phyloP scores from a whole-genome alignment of 306 rosid genomes.

The Vicia sativa region DNA sequence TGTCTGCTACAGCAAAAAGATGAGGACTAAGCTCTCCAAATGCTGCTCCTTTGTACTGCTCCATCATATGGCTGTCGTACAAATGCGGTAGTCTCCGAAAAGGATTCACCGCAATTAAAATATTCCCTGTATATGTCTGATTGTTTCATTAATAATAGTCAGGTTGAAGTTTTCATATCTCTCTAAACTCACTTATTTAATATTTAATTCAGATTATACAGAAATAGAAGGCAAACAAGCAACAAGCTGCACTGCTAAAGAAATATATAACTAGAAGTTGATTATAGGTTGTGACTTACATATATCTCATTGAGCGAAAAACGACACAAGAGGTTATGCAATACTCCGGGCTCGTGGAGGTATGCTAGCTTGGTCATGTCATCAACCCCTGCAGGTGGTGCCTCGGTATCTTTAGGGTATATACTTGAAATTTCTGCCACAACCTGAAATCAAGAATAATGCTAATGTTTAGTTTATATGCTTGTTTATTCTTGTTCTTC shows the following conservation, averaged over 20 bases:
- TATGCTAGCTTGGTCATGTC: constrained; percentile 92
- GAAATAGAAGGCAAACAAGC: too few species aligned
- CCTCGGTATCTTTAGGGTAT: constrained; percentile 89
- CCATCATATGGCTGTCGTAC: constrained; percentile 85
- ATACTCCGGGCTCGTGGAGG: constrained; percentile 86
- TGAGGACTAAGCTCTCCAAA: constrained; percentile 95
- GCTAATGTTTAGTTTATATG: constrained; percentile 25
- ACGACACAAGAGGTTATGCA: constrained; percentile 64
- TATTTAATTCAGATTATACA: too few species aligned
- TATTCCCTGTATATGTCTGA: constrained; percentile 89
- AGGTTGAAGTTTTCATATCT: background rate
- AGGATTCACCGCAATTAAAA: constrained; percentile 86
- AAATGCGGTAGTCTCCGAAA: constrained; percentile 82
- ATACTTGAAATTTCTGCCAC: constrained; percentile 66
- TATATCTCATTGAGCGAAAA: constrained; percentile 82
- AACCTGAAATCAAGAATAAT: constrained; percentile 57
- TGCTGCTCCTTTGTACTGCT: constrained; percentile 85
- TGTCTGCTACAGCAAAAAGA: constrained; percentile 87
- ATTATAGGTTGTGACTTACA: constrained; percentile 53
- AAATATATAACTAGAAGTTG: constrained; percentile 10
- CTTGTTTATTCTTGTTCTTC: constrained; percentile 17
- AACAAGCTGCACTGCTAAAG: too few species aligned
- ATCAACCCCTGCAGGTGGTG: constrained; percentile 90
- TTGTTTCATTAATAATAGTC: constrained; percentile 36
- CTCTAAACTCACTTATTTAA: too few species aligned